A percentile compares a stretch with the other conserved stretches of the same genome.
These are phyloP conservation scores for Prunus campanulata DNA, from an alignment of 306 rosid species.

Conservation along the genomic window DNA sequence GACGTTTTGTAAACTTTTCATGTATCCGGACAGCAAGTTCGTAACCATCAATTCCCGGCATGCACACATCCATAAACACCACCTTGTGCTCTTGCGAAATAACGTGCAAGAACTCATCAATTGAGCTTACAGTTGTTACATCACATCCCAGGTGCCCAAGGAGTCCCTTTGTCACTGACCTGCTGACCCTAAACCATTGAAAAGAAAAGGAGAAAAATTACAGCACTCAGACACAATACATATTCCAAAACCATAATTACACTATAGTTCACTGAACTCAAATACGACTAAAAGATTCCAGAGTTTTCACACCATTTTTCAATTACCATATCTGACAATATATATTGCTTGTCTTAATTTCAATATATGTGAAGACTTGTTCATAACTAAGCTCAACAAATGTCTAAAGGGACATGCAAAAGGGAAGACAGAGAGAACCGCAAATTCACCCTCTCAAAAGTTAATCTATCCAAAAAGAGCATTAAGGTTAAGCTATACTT, in stretches of 20 bases:
- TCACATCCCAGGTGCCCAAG: conserved; percentile 86
- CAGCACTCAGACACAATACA: too few relatives aligned
- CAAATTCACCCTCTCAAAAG: too few relatives aligned
- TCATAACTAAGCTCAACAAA: too few relatives aligned
- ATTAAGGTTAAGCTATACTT: too few relatives aligned
- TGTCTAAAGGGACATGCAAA: too few relatives aligned
- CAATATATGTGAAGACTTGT: too few relatives aligned
- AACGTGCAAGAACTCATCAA: conserved; percentile 60
- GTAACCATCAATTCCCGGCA: conserved; percentile 57
- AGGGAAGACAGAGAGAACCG: too few relatives aligned
- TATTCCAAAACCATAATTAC: not conserved
- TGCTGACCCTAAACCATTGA: conserved; percentile 63
- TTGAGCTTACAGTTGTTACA: conserved; percentile 60
- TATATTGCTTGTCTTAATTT: too few relatives aligned
- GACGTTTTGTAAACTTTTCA: conserved; percentile 62
- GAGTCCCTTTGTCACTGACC: conserved; percentile 80
- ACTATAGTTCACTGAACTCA: not conserved
- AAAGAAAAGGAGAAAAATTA: not conserved
- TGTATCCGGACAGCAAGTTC: conserved; percentile 59
- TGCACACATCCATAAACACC: conserved; percentile 76
- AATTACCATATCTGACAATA: too few relatives aligned
- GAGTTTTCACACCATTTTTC: too few relatives aligned
- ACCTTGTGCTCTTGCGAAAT: conserved; percentile 69
- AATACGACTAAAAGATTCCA: too few relatives aligned
- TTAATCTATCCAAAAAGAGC: too few relatives aligned